Evolutionary conservation across 768 basidiomycete species (phyloP).

Genomic region (Tricholoma hemisulphureum): DNA sequence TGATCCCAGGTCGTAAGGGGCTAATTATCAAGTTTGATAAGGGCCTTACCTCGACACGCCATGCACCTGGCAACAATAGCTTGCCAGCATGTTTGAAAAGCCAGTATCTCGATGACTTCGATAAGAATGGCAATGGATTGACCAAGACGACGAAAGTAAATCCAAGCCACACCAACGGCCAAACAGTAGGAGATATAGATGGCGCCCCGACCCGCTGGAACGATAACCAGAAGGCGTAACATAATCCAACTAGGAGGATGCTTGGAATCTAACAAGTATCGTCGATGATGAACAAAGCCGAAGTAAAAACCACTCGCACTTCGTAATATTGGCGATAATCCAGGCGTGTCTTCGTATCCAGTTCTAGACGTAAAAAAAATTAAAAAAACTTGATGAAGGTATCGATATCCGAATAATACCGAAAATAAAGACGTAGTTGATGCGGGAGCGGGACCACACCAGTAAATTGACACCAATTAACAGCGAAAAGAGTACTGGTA

Average conservation of each 20-base stretch:
- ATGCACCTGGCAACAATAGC: constrained; percentile 66
- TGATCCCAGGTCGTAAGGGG: neutral
- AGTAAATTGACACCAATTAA: constrained; percentile 82
- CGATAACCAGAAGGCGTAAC: constrained; percentile 73
- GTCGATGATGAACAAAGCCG: neutral
- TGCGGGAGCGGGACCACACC: constrained; percentile 71
- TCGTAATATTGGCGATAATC: constrained; percentile 75
- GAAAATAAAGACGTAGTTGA: constrained; percentile 92
- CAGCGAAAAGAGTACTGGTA: constrained; percentile 74
- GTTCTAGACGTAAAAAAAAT: constrained; percentile 45
- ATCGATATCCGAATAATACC: constrained; percentile 39
- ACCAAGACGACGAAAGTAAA: constrained; percentile 58
- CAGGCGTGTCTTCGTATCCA: constrained; percentile 67
- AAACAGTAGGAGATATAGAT: constrained; percentile 62
- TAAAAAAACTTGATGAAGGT: neutral
- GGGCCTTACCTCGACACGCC: constrained; percentile 66
- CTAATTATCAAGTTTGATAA: neutral
- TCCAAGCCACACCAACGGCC: constrained; percentile 81
- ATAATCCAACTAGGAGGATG: constrained; percentile 71
- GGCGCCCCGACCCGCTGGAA: constrained; percentile 60
- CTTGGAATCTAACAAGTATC: constrained; percentile 60
- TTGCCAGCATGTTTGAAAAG: constrained; percentile 60
- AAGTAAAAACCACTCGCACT: constrained; percentile 27
- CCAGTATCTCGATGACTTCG: constrained; percentile 77
- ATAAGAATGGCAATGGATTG: constrained; percentile 72